A percentile compares a stretch with the other conserved stretches of the same genome.
phyloP scores from a whole-genome alignment of 106 monocot species.

The Gastrodia elata region DNA sequence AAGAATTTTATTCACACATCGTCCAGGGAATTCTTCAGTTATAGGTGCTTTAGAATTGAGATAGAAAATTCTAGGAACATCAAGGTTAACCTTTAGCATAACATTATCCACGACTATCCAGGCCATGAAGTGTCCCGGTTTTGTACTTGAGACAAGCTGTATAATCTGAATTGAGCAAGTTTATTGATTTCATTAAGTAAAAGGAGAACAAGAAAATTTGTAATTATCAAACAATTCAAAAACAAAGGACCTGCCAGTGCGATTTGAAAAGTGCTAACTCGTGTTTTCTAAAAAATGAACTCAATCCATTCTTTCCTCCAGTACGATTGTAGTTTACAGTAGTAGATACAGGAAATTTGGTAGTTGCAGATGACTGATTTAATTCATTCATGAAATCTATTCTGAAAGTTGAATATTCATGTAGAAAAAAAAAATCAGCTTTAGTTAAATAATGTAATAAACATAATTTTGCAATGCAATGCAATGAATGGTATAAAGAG shows the following conservation, averaged over 20 bases:
- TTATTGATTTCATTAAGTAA: neutral
- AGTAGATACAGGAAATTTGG: conserved; percentile 16
- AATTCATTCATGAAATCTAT: conserved; percentile 18
- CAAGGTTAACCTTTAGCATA: conserved; percentile 68
- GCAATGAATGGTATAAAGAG: neutral
- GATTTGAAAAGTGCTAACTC: conserved; percentile 51
- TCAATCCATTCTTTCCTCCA: conserved; percentile 27
- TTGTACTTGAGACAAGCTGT: conserved; percentile 58
- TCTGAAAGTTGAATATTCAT: conserved; percentile 23
- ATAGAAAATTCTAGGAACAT: conserved; percentile 78
- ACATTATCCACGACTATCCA: conserved; percentile 85
- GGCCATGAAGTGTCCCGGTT: conserved; percentile 65
- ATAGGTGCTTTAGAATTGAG: conserved; percentile 79
- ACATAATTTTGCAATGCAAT: neutral
- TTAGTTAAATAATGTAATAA: neutral
- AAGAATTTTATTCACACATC: conserved; percentile 80
- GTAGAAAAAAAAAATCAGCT: neutral
- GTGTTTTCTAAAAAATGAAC: conserved; percentile 62
- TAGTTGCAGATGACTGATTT: conserved; percentile 16
- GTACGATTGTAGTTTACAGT: conserved; percentile 13
- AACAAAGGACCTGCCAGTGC: conserved; percentile 76
- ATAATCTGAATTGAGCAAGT: conserved; percentile 56
- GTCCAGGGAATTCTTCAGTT: conserved; percentile 90
- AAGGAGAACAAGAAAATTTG: neutral
- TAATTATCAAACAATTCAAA: neutral